These are phyloP conservation scores for Vigna reflexopilosa DNA, from an alignment of 306 rosid genomes.

Conservation along the genomic window DNA sequence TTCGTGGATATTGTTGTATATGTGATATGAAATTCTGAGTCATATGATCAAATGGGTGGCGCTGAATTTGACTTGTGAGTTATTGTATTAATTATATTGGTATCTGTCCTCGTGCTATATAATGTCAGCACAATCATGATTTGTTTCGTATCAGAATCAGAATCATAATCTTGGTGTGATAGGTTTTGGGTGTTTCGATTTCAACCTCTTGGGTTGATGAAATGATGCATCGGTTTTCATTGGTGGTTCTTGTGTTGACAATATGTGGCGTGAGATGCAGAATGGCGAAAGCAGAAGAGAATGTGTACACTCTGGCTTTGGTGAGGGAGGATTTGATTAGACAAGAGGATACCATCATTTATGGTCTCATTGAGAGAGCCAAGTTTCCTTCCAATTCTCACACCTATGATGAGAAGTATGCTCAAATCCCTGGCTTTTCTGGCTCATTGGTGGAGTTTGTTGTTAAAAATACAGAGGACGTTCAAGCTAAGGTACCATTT, in stretches of 20 bases:
- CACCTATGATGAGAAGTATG: conserved; percentile 49
- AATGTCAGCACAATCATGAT: background rate
- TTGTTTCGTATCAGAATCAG: conserved; percentile 2
- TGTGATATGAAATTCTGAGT: background rate
- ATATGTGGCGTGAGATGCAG: conserved; percentile 24
- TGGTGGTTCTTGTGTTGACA: conserved; percentile 47
- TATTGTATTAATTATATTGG: background rate
- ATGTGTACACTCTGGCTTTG: conserved; percentile 57
- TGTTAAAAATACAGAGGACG: conserved; percentile 62
- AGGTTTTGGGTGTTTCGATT: background rate
- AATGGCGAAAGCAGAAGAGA: conserved; percentile 51
- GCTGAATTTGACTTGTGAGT: conserved; percentile 29
- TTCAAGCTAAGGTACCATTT: conserved; percentile 67
- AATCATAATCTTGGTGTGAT: background rate
- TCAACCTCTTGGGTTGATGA: background rate
- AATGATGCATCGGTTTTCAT: conserved; percentile 39
- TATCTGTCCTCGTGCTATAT: conserved; percentile 31
- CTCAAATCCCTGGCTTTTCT: conserved; percentile 37
- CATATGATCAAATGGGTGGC: conserved; percentile 2
- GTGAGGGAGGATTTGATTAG: conserved; percentile 70
- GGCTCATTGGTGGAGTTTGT: conserved; percentile 68
- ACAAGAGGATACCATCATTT: conserved; percentile 85
- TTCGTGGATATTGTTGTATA: background rate
- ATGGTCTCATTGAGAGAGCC: conserved; percentile 77
- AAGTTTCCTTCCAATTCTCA: conserved; percentile 65